phyloP scores from a whole-genome alignment of 169 alveolate species.

The Eimeria praecox region DNA sequence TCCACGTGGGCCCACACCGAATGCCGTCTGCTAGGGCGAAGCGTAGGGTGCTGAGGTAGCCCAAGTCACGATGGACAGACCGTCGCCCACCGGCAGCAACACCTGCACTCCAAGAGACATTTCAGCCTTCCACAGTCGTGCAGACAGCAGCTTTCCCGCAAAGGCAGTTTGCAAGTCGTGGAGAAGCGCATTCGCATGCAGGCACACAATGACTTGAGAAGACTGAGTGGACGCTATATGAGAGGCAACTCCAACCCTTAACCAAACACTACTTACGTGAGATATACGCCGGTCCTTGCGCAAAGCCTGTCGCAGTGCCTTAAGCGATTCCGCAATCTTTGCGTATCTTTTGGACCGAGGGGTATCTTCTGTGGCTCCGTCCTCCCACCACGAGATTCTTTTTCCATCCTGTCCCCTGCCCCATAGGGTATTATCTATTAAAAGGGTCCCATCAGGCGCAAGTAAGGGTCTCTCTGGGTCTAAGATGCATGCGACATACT shows the following conservation, averaged over 20 bases:
- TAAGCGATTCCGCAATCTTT: slow-evolving; percentile 32
- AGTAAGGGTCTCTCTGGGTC: slow-evolving; percentile 78
- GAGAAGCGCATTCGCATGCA: not conserved
- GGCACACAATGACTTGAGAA: not conserved
- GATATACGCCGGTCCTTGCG: slow-evolving; percentile 44
- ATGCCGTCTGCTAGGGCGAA: not conserved
- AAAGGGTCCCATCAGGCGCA: slow-evolving; percentile 70
- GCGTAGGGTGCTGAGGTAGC: not conserved
- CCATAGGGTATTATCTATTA: slow-evolving; percentile 80
- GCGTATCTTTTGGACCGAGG: slow-evolving; percentile 18
- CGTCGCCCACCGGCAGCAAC: slow-evolving; percentile 78
- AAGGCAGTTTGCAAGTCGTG: not conserved
- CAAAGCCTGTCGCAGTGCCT: slow-evolving; percentile 55
- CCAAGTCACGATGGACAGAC: slow-evolving; percentile 79
- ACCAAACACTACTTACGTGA: slow-evolving; percentile 2
- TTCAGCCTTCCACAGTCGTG: not conserved
- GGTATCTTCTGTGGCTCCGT: not conserved
- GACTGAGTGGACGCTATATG: not conserved
- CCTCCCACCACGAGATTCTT: slow-evolving; percentile 19
- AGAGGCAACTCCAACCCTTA: not conserved
- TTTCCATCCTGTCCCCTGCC: slow-evolving; percentile 17
- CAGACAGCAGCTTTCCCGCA: not conserved
- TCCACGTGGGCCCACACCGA: not conserved
- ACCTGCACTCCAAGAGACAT: not conserved
- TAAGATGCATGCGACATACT: slow-evolving; percentile 34